Base-by-base conservation (phyloP, 2,329 filamentous ascomycete genomes). In the Penicillium digitatum region DNA sequence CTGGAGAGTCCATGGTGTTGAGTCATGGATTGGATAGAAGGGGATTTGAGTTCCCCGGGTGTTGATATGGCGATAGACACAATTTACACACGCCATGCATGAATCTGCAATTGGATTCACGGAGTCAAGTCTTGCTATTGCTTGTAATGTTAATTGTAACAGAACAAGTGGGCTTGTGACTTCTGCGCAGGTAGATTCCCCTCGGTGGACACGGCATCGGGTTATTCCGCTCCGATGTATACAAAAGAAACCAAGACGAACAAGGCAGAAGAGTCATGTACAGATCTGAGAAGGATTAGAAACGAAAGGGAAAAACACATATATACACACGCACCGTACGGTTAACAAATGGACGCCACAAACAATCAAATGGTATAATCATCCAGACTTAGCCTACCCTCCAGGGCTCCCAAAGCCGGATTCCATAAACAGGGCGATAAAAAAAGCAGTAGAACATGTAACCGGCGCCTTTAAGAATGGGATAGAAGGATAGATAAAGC, bases 1-100 rank as follows among this genome's bases (percentile, higher is more conserved):
- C 85, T 81, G 56, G 84, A 79, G 39, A 35, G 39, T 44, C 16
- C 39, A 45, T 51, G 38, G 7, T 26, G n/a, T 22, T 27, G 22
- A 14, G 8, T 40, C 29, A 22, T 47, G 16, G 9, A 22, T 45
- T 64, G 46, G 26, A 37, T 18, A 29, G 38, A 34, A 34, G 37
- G 37, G 45, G 14, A 16, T 32, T 51, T 50, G 38, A 34, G 39
- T 39, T 39, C 20, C 12, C 16, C 29, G 22, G 22, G 35, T 31
- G 39, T 32, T 27, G 11, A 31, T 38, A 11, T 34, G 5, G 20
- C 24, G 45, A 54, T 52, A 18, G 32, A 9, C 49, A 4, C 38
- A 34, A 43, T 46, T 24, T 9, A 49, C 27, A 12, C 46, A 38
- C 18, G 5, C 35, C 11, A 29, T 48, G 16, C 24, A 51, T 27